Evolutionary conservation across 2,329 filamentous ascomycete species (phyloP).

Genomic region (Celoporthe dispersa): DNA sequence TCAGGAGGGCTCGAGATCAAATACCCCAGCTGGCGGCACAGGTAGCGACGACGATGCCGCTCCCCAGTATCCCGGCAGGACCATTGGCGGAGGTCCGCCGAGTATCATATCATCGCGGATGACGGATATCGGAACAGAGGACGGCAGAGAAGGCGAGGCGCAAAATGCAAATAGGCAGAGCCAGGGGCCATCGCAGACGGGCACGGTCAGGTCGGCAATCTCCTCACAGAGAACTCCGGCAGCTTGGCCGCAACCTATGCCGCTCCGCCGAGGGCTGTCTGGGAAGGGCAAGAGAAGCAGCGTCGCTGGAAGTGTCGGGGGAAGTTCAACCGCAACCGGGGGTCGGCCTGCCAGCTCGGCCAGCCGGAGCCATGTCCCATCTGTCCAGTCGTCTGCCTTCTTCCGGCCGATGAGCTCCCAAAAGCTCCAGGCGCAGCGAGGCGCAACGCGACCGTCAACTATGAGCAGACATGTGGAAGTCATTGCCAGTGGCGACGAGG

Average conservation of each 20-base stretch:
- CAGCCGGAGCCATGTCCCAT: conserved; percentile 87
- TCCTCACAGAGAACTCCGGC: conserved; percentile 47
- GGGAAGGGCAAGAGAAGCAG: conserved; percentile 52
- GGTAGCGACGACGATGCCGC: conserved; percentile 44
- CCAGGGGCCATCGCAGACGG: conserved; percentile 51
- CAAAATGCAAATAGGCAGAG: conserved; percentile 37
- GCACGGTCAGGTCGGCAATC: conserved; percentile 56
- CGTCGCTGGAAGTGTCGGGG: conserved; percentile 42
- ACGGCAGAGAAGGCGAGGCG: conserved; percentile 51
- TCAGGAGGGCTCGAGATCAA: conserved; percentile 42
- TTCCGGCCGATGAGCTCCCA: conserved; percentile 97
- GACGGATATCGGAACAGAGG: conserved; percentile 66
- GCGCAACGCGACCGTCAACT: conserved; percentile 53
- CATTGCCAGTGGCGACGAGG: conserved; percentile 17
- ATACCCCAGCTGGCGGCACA: conserved; percentile 36
- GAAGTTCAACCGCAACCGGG: conserved; percentile 44
- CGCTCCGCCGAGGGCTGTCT: conserved; percentile 57
- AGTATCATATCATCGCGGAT: conserved; percentile 75
- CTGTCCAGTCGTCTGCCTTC: conserved; percentile 86
- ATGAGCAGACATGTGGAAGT: conserved; percentile 42
- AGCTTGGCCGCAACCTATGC: conserved; percentile 59
- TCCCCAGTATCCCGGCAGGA: conserved; percentile 46
- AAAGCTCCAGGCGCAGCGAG: conserved; percentile 86
- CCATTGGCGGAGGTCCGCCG: conserved; percentile 49
- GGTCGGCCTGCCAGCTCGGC: conserved; percentile 68